These are phyloP conservation scores for Linnemannia exigua DNA, from an alignment of 192 early-diverging fungal species.

Conservation along the genomic window DNA sequence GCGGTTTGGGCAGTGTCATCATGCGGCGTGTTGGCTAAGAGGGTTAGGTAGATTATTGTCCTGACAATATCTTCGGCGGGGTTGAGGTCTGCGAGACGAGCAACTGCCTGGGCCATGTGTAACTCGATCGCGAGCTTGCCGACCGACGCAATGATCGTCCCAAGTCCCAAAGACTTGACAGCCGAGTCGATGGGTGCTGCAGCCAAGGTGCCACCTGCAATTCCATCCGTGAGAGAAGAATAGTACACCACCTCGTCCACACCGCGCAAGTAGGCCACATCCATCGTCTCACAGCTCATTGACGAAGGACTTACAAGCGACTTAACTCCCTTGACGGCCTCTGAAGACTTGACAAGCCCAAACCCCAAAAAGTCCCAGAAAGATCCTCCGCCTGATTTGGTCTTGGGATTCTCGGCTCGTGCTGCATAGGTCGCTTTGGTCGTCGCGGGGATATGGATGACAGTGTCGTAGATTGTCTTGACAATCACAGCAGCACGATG, in stretches of 20 bases:
- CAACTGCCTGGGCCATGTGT: constrained; percentile 32
- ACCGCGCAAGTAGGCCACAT: constrained; percentile 21
- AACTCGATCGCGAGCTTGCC: constrained; percentile 32
- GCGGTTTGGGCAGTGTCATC: background rate
- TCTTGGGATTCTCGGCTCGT: background rate
- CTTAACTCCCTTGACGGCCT: constrained; percentile 11
- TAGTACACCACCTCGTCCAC: constrained; percentile 32
- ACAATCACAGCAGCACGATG: constrained; percentile 8
- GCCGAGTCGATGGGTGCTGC: background rate
- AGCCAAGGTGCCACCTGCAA: constrained; percentile 22
- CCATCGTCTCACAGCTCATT: constrained; percentile 7
- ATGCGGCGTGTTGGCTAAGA: constrained; percentile 3
- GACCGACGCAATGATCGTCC: constrained; percentile 23
- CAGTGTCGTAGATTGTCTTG: constrained; percentile 29
- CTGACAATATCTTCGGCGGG: constrained; percentile 5
- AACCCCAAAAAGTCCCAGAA: constrained; percentile 28
- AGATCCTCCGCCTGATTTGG: background rate
- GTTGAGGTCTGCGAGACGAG: constrained; percentile 24
- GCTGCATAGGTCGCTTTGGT: constrained; percentile 13
- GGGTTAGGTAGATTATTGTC: constrained; percentile 25
- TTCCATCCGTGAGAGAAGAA: constrained; percentile 24
- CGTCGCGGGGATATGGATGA: constrained; percentile 4
- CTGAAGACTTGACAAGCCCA: constrained; percentile 18
- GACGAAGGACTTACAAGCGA: background rate
- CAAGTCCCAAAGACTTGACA: constrained; percentile 17